phyloP scores from a whole-genome alignment of 2,329 filamentous ascomycete species.

The Ophiostoma sp. region DNA sequence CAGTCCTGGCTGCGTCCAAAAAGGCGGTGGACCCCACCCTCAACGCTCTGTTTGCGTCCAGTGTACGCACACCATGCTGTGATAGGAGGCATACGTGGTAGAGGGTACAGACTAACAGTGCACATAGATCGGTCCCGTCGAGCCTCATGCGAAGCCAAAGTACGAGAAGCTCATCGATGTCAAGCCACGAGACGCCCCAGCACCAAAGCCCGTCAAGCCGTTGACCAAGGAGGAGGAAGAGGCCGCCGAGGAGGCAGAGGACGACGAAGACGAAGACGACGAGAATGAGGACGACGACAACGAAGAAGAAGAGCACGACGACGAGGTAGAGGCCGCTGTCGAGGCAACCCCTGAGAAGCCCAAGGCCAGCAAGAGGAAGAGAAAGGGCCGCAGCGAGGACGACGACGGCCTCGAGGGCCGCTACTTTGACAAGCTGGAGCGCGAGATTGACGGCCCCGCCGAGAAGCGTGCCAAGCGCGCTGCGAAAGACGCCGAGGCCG shows the following conservation, averaged over 20 bases:
- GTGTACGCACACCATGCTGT: conserved; percentile 44
- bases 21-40: conserved; percentile 63
- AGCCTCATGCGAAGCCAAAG: conserved; percentile 41
- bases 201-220: conserved; percentile 18
- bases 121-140: conserved; percentile 47
- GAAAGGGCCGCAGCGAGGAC: conserved; percentile 50
- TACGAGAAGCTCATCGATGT: conserved; percentile 34
- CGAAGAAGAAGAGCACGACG: conserved; percentile 11
- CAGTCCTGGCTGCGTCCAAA: conserved; percentile 39
- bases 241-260: conserved; percentile 16
- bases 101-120: not conserved
- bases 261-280: conserved; percentile 16
- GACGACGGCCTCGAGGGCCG: conserved; percentile 65
- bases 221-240: conserved; percentile 20
- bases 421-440: conserved; percentile 62
- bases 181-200: conserved; percentile 15
- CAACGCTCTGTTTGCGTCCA: conserved; percentile 64
- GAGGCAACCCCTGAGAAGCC: conserved; percentile 37
- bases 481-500: conserved; percentile 24
- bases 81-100: not conserved
- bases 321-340: conserved; percentile 31
- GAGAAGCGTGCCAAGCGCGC: conserved; percentile 49
- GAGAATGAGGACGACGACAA: conserved; percentile 19
- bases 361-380: conserved; percentile 57
- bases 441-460: conserved; percentile 38